phyloP scores from a whole-genome alignment of 2,329 filamentous ascomycete species.

The Ophiostoma perfectum region DNA sequence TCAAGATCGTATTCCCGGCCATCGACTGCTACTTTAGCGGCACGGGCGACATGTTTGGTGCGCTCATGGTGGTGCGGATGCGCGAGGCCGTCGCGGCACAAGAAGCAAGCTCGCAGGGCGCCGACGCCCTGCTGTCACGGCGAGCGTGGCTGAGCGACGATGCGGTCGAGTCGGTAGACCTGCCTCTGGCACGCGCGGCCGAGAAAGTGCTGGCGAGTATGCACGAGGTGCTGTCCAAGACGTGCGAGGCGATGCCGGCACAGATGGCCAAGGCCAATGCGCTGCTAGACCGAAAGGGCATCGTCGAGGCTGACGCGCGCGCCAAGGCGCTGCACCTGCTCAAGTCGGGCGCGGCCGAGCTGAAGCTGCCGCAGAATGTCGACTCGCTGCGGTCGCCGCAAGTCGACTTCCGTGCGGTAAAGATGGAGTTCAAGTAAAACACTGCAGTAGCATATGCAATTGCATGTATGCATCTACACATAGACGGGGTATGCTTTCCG shows the following conservation, averaged over 20 bases:
- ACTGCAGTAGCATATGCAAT: no score
- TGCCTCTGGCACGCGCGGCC: slow-evolving; percentile 77
- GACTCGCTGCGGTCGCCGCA: slow-evolving; percentile 61
- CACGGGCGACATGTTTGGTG: slow-evolving; percentile 97
- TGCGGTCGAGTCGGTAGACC: slow-evolving; percentile 58
- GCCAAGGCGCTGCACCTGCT: slow-evolving; percentile 60
- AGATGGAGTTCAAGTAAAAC: slow-evolving; percentile 36
- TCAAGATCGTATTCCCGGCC: slow-evolving; percentile 78
- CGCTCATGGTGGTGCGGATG: slow-evolving; percentile 79
- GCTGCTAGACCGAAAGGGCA: slow-evolving; percentile 21
- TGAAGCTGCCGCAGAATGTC: slow-evolving; percentile 73
- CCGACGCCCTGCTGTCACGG: slow-evolving; percentile 29
- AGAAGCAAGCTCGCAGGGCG: slow-evolving; percentile 12
- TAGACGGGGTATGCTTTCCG: background rate
- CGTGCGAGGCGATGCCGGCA: slow-evolving; percentile 57
- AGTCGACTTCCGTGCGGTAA: slow-evolving; percentile 56
- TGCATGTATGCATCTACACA: no score
- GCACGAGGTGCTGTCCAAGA: slow-evolving; percentile 73
- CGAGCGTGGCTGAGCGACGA: slow-evolving; percentile 74
- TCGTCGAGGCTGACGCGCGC: slow-evolving; percentile 37
- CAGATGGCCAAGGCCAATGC: slow-evolving; percentile 43
- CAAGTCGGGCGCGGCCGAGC: slow-evolving; percentile 78
- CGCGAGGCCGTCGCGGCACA: slow-evolving; percentile 65
- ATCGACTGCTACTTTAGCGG: slow-evolving; percentile 94
- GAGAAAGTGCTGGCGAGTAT: slow-evolving; percentile 89